These are phyloP conservation scores for Mortierella sp. DNA, from an alignment of 371 early-diverging fungal genomes.

Conservation along the genomic window DNA sequence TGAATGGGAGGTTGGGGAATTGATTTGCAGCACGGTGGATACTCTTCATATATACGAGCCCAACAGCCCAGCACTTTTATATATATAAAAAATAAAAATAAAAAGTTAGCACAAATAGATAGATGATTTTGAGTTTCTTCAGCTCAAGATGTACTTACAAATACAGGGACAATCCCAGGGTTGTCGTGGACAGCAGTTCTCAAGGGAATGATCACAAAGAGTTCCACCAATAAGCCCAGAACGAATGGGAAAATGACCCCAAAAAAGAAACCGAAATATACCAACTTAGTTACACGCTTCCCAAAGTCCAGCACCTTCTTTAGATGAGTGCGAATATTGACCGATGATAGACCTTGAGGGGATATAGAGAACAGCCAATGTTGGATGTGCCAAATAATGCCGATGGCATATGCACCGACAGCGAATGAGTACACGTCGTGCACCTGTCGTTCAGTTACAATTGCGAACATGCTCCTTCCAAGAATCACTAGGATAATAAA, in stretches of 20 bases:
- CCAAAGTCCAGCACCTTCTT: background rate
- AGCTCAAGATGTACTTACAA: conserved; percentile 36
- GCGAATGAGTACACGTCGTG: conserved; percentile 74
- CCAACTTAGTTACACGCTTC: conserved; percentile 25
- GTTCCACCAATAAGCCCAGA: conserved; percentile 62
- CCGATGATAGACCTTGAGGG: background rate
- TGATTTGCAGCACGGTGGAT: conserved; percentile 61
- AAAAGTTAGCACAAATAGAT: background rate
- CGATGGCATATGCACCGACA: conserved; percentile 52
- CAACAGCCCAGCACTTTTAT: conserved; percentile 70
- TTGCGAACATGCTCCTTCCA: conserved; percentile 61
- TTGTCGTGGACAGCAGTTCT: conserved; percentile 34
- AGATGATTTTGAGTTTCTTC: background rate
- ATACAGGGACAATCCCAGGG: conserved; percentile 51
- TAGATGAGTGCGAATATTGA: background rate
- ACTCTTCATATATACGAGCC: conserved; percentile 68
- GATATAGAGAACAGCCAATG: conserved; percentile 27
- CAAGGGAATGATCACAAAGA: conserved; percentile 65
- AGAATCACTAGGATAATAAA: conserved; percentile 51
- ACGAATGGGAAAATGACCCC: conserved; percentile 62
- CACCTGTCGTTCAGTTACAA: conserved; percentile 45
- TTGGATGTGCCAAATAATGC: conserved; percentile 15
- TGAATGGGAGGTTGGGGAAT: conserved; percentile 62
- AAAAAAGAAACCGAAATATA: conserved; percentile 59
- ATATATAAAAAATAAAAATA: background rate